These are phyloP conservation scores for Salix caprea DNA, from an alignment of 345 rosid species.

Conservation along the genomic window DNA sequence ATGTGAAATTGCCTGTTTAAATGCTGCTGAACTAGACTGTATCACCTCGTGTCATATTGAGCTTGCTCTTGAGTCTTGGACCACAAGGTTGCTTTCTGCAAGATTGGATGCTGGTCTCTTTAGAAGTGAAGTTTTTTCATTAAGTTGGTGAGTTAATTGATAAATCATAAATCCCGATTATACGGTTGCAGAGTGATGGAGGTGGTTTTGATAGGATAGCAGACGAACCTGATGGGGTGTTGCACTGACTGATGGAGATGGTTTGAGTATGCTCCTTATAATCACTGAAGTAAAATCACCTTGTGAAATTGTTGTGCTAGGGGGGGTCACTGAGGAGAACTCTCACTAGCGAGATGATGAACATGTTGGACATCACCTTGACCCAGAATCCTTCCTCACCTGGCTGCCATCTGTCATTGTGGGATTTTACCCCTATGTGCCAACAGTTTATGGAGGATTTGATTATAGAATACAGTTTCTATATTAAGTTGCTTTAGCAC, in stretches of 20 bases:
- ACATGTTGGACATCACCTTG: neutral
- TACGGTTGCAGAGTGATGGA: neutral
- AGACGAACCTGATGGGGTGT: too few relatives aligned
- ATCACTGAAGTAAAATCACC: too few relatives aligned
- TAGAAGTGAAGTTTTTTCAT: neutral
- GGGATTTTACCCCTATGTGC: neutral
- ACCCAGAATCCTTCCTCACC: neutral
- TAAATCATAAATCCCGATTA: neutral
- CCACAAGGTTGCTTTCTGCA: neutral
- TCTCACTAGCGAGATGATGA: neutral
- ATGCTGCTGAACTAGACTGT: neutral
- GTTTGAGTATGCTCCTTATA: neutral
- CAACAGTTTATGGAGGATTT: neutral
- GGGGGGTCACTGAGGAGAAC: neutral
- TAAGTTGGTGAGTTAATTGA: neutral
- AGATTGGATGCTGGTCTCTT: neutral
- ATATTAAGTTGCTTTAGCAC: constrained; percentile 2
- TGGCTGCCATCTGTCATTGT: neutral
- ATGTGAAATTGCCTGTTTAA: neutral
- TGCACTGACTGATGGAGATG: neutral
- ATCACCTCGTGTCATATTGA: neutral
- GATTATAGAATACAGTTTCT: neutral
- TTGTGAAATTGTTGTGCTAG: neutral
- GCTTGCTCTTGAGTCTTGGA: neutral
- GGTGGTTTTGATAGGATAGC: neutral